Evolutionary conservation across 352 stramenopile species (phyloP), one percentile per base, ranked within the genome.

Genomic region (Thalassiosira hispida): DNA sequence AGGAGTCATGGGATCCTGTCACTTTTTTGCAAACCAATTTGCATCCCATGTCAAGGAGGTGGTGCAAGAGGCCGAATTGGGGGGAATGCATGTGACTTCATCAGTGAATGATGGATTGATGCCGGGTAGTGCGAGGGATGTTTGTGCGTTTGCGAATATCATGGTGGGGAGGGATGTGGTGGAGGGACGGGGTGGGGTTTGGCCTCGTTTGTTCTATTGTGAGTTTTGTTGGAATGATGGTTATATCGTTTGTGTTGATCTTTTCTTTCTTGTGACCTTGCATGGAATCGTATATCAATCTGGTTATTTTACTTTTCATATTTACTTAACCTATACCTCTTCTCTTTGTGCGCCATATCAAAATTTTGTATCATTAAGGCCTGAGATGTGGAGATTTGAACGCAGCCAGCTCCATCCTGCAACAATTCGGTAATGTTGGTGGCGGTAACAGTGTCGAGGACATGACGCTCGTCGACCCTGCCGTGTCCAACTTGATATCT

Each of bases 371-470:
- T 44, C 53, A 20, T n/a, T 61, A 29, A 68, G 60, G 77, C 76
- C 56, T 93, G 27, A 80, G 87, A 29, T 91, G 80, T 69, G 85
- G 87, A 55, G 85, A 90, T 73, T 47, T 63, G 11, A 63, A 78
- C 11, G 83, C 82, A n/a, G 87, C 87, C 0, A 70, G 74, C 18
- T 69, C 66, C 52, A 74, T 89, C 31, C 35, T 90, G 12, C 51
- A 77, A 55, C 67, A 67, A 47, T 60, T 67, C 44, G 22, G 27
- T 22, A 61, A 62, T 53, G 44, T 14, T 33, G 23, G 60, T 35
- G 12, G 38, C 23, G 42, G 55, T 14, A 61, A 78, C 33, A 23
- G 63, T 40, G 55, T 57, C 35, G 59, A 69, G 0, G 68, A 81
- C 46, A 44, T 56, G 23, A 63, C 59, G 42, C 20, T 23, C 31